Evolutionary conservation across 2,329 filamentous ascomycete genomes (phyloP), one percentile per base, ranked within the genome.

Genomic region (Aureobasidium sp.): DNA sequence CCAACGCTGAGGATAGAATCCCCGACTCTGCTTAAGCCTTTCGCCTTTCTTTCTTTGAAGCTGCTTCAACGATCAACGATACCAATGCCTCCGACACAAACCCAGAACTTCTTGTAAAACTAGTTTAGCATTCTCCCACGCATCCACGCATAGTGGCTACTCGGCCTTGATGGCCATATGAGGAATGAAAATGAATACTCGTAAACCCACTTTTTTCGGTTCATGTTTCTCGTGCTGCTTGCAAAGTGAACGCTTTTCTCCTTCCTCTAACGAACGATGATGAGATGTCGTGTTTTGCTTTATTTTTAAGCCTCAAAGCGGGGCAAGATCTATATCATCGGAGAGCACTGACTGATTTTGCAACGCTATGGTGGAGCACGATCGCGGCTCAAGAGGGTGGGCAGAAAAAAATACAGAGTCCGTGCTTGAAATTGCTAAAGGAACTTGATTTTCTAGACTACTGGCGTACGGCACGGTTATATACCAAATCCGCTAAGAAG

Each of bases 1-100:
- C 67, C 5, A 25, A 66, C 7, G 75, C 74, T 14, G 61, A 76
- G 68, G 74, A 76, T 50, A 68, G 68, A 60, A 60, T 70, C 60
- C 73, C 74, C 16, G 68, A 70, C 39, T 57, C 53, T 45, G 53
- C 53, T 36, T 57, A 57, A 57, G 37, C 27, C 10, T 37, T 9
- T 41, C 27, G 8, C 25, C 8, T 41, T 25, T 2, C 3, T 11
- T 53, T 54, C 27, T 27, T 42, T 54, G 13, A 10, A 37, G 25
- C 13, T 42, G 50, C 11, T 54, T 54, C 50, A 41, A 57, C 30
- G 64, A 61, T 39, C 42, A 59, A 59, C 14, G 54, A 59, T 59
- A 59, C 54, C 54, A 59, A 59, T 57, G 53, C 41, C 53, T 57
- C 41, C 39, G 39, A 55, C 34, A 37, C 11, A 37, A 11, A 5